Evolutionary conservation across 2,329 filamentous ascomycete species (phyloP), one percentile per base, ranked within the genome.

Genomic region (Calycina herbarum): DNA sequence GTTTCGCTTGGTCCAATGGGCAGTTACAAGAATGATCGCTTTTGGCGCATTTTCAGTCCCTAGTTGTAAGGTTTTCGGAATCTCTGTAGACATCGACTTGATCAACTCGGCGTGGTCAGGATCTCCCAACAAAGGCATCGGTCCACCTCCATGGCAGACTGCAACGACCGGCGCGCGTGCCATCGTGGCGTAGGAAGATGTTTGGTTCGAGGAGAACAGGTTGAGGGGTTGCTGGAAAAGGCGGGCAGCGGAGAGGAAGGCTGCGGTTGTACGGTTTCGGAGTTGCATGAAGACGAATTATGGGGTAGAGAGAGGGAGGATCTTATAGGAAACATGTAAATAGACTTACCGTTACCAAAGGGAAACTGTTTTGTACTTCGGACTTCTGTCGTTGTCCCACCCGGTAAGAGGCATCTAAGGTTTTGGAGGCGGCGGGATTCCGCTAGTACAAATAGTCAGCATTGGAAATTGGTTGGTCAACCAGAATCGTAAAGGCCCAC

Each of bases 21-120:
- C 91, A 0, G 90, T 92, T 74, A 94, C 89, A 31, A 93, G 88
- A 0, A 93, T 86, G 17, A 93, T 83, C 1, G 89, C 91, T 68
- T 85, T 88, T 1, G 90, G 90, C 13, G 81, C 78, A 1, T 82
- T 76, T 1, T 82, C 73, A 0, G 84, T 85, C 48, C 81, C 79
- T 2, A 89, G 80, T 68, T 81, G 79, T 58, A 89, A 81, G 61
- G 88, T 80, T 71, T 82, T 77, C 60, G 86, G 86, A 6, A 88
- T 81, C 10, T 80, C 79, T 4, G 79, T 82, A 64, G 80, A 79
- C 66, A 88, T 78, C 0, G 84, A 87, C 59, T 79, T 75, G 42
- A 80, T 80, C 69, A 88, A 83, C 48, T 76, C 73, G 20, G 78
- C 78, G 72, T 87, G 85, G 6, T 68, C 72, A 0, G 84, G 83